These are phyloP conservation scores for Malassezia pachydermatis DNA, from an alignment of 1,284 basidiomycete genomes.

Conservation along the genomic window DNA sequence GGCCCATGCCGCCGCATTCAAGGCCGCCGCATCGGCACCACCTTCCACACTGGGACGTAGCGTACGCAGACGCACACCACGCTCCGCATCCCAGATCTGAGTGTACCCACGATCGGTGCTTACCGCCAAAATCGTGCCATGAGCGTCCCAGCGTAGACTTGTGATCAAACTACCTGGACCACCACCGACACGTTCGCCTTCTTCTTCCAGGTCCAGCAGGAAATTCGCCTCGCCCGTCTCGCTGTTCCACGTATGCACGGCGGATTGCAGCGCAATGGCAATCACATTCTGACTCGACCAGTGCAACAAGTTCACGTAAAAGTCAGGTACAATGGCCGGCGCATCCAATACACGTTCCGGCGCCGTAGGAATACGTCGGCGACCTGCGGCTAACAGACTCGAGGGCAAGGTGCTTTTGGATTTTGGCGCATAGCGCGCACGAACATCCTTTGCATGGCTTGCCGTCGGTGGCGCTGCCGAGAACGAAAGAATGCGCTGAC, in stretches of 20 bases:
- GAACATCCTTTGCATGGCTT: slow-evolving; percentile 40
- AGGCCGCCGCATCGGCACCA: slow-evolving; percentile 33
- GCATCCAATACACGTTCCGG: slow-evolving; percentile 89
- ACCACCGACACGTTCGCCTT: slow-evolving; percentile 41
- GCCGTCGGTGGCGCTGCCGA: slow-evolving; percentile 48
- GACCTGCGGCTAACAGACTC: slow-evolving; percentile 47
- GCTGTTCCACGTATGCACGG: slow-evolving; percentile 62
- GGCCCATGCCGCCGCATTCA: slow-evolving; percentile 40
- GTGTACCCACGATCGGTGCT: slow-evolving; percentile 76
- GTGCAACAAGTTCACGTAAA: slow-evolving; percentile 85
- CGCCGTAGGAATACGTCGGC: slow-evolving; percentile 69
- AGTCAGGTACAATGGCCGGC: slow-evolving; percentile 87
- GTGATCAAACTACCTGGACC: slow-evolving; percentile 54
- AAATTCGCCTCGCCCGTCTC: slow-evolving; percentile 72
- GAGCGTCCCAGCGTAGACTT: slow-evolving; percentile 72
- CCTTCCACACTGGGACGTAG: slow-evolving; percentile 39
- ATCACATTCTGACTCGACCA: slow-evolving; percentile 74
- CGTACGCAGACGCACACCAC: slow-evolving; percentile 68
- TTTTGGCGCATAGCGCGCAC: slow-evolving; percentile 35
- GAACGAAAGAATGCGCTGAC: slow-evolving; percentile 50
- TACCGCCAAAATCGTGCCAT: slow-evolving; percentile 76
- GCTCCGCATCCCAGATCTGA: slow-evolving; percentile 89
- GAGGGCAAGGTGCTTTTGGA: slow-evolving; percentile 37
- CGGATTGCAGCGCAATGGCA: slow-evolving; percentile 38
- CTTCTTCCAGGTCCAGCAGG: slow-evolving; percentile 50